These are phyloP conservation scores for Falciphora oryzae DNA, from an alignment of 2,329 filamentous ascomycete species.

Conservation along the genomic window DNA sequence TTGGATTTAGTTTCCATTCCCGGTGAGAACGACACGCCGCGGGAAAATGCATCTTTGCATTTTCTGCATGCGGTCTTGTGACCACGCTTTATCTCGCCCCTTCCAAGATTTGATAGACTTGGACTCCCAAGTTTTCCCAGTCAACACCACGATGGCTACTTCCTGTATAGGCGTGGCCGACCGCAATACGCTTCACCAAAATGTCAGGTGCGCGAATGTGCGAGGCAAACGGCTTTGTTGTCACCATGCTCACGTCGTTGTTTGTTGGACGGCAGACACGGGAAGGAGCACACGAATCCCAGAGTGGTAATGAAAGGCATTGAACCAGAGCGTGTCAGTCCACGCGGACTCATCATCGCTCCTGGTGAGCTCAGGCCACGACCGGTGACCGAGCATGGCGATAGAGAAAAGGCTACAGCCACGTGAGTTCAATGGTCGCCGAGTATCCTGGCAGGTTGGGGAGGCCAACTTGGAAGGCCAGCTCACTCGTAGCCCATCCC, in stretches of 20 bases:
- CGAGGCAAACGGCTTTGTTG: not conserved
- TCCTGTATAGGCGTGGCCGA: no score
- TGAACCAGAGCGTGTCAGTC: no score
- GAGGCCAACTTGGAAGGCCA: not conserved
- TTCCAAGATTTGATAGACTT: not conserved
- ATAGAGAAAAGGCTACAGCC: no score
- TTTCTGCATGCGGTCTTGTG: no score
- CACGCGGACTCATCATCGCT: not conserved
- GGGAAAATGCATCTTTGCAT: no score
- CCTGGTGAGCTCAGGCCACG: not conserved
- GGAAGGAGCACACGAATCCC: not conserved
- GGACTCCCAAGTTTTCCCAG: no score
- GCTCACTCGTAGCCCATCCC: slow-evolving; percentile 53
- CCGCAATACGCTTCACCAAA: not conserved
- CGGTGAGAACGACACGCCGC: not conserved
- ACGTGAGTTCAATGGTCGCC: no score
- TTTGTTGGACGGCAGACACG: not conserved
- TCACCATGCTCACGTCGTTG: not conserved
- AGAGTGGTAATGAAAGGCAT: no score
- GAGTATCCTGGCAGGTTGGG: no score
- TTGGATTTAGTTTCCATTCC: not conserved
- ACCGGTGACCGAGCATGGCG: no score
- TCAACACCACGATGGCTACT: not conserved
- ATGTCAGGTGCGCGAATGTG: not conserved
- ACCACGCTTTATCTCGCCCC: not conserved